Percentiles rank a stretch among this genome's conserved stretches.
Evolutionary conservation across 1,139 yeast genomes (phyloP).

Genomic region (Blastobotrys aristatus): DNA sequence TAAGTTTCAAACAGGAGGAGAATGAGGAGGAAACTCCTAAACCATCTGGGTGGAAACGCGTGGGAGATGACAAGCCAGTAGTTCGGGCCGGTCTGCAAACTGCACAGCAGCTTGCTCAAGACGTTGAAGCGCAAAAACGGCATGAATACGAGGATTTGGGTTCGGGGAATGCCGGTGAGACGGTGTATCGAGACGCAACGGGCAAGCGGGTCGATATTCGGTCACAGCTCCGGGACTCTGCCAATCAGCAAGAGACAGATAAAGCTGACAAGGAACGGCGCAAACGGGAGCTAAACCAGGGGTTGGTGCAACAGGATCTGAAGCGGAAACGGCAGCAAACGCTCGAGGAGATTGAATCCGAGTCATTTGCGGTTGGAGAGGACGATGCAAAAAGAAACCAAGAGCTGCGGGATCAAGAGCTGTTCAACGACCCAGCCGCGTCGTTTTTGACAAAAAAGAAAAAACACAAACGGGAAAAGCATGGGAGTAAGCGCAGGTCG

Average conservation of each 20-base stretch:
- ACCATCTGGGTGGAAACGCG: slow-evolving; percentile 20
- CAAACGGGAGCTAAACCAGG: slow-evolving; percentile 39
- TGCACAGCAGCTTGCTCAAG: slow-evolving; percentile 38
- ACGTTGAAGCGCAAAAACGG: slow-evolving; percentile 31
- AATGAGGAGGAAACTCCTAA: neutral
- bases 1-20: neutral
- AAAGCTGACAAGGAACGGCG: slow-evolving; percentile 32
- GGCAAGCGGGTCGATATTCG: slow-evolving; percentile 49
- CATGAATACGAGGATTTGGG: slow-evolving; percentile 25
- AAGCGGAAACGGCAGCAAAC: slow-evolving; percentile 27
- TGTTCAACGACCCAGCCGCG: slow-evolving; percentile 66
- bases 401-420: slow-evolving; percentile 34
- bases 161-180: slow-evolving; percentile 27
- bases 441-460: slow-evolving; percentile 36
- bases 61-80: neutral
- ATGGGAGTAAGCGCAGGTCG: neutral
- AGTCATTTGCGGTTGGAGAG: slow-evolving; percentile 34
- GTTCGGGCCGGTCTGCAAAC: slow-evolving; percentile 40
- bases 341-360: slow-evolving; percentile 32
- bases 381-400: slow-evolving; percentile 41
- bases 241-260: slow-evolving; percentile 17
- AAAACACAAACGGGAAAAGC: neutral
- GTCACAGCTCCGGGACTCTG: slow-evolving; percentile 31
- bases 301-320: slow-evolving; percentile 41
- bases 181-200: slow-evolving; percentile 55